These are phyloP conservation scores for Grigorovia yakushimaensis DNA, from an alignment of 805 yeast genomes.

Conservation along the genomic window DNA sequence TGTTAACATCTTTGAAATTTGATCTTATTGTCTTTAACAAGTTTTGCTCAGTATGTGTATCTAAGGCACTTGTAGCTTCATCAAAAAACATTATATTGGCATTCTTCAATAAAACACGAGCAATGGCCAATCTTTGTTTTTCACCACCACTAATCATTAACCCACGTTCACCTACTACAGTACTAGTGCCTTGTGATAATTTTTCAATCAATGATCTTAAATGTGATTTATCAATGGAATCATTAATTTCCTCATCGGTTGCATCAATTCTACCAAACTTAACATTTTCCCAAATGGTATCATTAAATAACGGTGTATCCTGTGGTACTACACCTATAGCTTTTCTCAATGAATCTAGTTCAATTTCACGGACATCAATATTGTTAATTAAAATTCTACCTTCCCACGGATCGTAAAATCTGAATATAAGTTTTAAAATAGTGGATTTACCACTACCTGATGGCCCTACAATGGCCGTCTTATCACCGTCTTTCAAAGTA, in stretches of 20 bases:
- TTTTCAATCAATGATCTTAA: slow-evolving; percentile 51
- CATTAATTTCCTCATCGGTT: slow-evolving; percentile 55
- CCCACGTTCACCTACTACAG: slow-evolving; percentile 95
- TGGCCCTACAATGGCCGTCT: slow-evolving; percentile 93
- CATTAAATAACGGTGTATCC: slow-evolving; percentile 93
- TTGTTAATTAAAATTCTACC: slow-evolving; percentile 84
- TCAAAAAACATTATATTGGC: slow-evolving; percentile 91
- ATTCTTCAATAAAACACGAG: slow-evolving; percentile 75
- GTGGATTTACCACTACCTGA: slow-evolving; percentile 96
- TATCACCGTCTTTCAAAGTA: slow-evolving; percentile 80
- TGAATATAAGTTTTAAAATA: slow-evolving; percentile 66
- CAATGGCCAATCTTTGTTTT: slow-evolving; percentile 89
- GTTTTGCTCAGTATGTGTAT: slow-evolving; percentile 90
- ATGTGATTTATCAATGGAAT: slow-evolving; percentile 61
- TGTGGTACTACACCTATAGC: slow-evolving; percentile 92
- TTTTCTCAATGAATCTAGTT: slow-evolving; percentile 62
- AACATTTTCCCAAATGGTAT: slow-evolving; percentile 77
- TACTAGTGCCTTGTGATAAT: slow-evolving; percentile 74
- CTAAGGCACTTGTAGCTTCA: slow-evolving; percentile 94
- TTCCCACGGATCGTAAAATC: slow-evolving; percentile 75
- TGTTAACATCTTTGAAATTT: slow-evolving; percentile 46
- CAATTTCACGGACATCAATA: slow-evolving; percentile 69
- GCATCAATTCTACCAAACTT: slow-evolving; percentile 76
- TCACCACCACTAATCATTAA: slow-evolving; percentile 99
- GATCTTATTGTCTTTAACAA: slow-evolving; percentile 62